These are phyloP conservation scores for Aspergillus ostianus DNA, from an alignment of 495 filamentous ascomycete genomes.

Conservation along the genomic window DNA sequence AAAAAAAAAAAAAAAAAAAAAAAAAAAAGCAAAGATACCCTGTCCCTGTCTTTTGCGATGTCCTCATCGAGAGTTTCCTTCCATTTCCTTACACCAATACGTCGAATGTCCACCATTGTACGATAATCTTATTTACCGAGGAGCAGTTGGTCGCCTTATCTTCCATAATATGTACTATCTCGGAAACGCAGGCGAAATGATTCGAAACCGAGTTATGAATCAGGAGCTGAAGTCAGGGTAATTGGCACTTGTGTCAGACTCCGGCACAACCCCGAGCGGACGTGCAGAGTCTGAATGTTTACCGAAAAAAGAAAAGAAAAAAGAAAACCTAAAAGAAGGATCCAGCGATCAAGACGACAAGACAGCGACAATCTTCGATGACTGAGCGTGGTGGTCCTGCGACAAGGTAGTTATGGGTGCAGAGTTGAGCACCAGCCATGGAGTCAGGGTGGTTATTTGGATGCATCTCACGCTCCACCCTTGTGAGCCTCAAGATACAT, in stretches of 20 bases:
- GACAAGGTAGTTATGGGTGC: slow-evolving; percentile 10
- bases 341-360: not conserved
- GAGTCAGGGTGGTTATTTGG: not conserved
- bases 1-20: slow-evolving; percentile 41
- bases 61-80: slow-evolving; percentile 38
- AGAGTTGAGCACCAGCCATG: not conserved
- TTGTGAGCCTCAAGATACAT: not conserved
- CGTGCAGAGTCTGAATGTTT: not conserved
- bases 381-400: slow-evolving; percentile 20
- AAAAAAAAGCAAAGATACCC: slow-evolving; percentile 47
- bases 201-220: slow-evolving; percentile 13
- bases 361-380: slow-evolving; percentile 14
- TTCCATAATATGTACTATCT: slow-evolving; percentile 33
- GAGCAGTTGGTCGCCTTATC: slow-evolving; percentile 23
- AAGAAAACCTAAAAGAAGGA: slow-evolving; percentile 10
- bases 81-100: slow-evolving; percentile 29
- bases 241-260: slow-evolving; percentile 4
- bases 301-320: slow-evolving; percentile 11
- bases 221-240: slow-evolving; percentile 8
- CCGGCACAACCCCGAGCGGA: slow-evolving; percentile 5
- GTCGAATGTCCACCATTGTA: slow-evolving; percentile 44
- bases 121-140: slow-evolving; percentile 44
- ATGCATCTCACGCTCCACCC: not conserved
- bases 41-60: slow-evolving; percentile 46
- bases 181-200: slow-evolving; percentile 25